phyloP scores from a whole-genome alignment of 768 basidiomycete genomes.

The Pulveroboletus sp. region DNA sequence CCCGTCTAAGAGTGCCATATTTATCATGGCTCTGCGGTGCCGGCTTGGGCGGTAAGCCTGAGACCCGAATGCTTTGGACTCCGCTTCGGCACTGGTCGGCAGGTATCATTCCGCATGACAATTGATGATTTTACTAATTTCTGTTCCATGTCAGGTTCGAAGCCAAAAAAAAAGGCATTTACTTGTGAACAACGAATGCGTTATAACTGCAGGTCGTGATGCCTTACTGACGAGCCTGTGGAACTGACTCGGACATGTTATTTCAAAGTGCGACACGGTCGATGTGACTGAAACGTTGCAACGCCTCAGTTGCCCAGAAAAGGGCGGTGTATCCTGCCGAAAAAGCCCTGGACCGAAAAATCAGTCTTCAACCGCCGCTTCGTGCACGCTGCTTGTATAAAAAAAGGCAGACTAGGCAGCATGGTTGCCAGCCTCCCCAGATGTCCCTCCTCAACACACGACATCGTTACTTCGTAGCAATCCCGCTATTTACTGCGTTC shows the following conservation, averaged over 20 bases:
- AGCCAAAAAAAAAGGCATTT: neutral
- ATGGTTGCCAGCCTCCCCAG: neutral
- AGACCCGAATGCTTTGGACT: too few species aligned
- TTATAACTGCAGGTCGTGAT: too few species aligned
- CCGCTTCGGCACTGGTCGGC: neutral
- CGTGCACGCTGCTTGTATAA: constrained; percentile 7
- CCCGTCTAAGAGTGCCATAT: too few species aligned
- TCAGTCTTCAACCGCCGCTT: too few species aligned
- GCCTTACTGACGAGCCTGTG: too few species aligned
- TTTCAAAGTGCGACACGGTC: too few species aligned
- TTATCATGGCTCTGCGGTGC: too few species aligned
- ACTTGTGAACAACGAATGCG: too few species aligned
- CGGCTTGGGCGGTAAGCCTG: too few species aligned
- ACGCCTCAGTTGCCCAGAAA: neutral
- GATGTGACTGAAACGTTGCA: neutral
- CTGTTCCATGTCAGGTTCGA: neutral
- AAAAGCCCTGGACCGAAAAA: too few species aligned
- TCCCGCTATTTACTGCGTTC: constrained; percentile 57
- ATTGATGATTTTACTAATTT: neutral
- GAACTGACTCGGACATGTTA: too few species aligned
- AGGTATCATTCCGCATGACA: neutral
- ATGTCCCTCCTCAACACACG: constrained; percentile 16
- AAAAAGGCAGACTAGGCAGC: neutral
- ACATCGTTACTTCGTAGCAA: constrained; percentile 63
- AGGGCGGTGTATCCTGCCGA: neutral